Evolutionary conservation across 306 rosid species (phyloP).

Genomic region (Castanopsis chinensis): DNA sequence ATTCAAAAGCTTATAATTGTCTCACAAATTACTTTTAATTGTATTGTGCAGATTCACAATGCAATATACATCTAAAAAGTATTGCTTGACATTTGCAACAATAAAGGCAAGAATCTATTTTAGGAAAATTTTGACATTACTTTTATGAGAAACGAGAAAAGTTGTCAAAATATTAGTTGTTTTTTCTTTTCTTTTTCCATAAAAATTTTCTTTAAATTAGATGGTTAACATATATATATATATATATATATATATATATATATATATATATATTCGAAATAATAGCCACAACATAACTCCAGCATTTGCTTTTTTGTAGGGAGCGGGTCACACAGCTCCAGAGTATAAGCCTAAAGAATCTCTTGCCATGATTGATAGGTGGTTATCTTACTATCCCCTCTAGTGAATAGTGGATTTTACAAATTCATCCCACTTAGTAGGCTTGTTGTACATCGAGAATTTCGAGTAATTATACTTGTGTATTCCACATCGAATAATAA

Average conservation of each 20-base stretch:
- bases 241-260: too few species aligned
- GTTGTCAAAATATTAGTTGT: too few species aligned
- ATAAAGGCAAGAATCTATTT: slow-evolving; percentile 30
- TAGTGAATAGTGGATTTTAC: background rate
- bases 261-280: background rate
- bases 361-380: slow-evolving; percentile 23
- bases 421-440: background rate
- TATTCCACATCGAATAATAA: background rate
- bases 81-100: slow-evolving; percentile 37
- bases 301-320: background rate
- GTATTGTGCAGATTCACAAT: slow-evolving; percentile 24
- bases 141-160: too few species aligned
- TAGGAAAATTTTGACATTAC: too few species aligned
- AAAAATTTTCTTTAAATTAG: too few species aligned
- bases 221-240: too few species aligned
- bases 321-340: slow-evolving; percentile 36
- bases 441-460: background rate
- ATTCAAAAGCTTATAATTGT: background rate
- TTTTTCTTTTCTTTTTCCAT: too few species aligned
- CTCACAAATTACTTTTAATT: background rate
- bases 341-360: slow-evolving; percentile 25
- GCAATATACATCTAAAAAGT: background rate
- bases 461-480: background rate
- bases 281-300: background rate
- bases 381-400: slow-evolving; percentile 4